Percentiles rank a stretch among this genome's conserved stretches.
Conservation (phyloP, 345 rosid genomes). For the Euclidium syriacum region DNA sequence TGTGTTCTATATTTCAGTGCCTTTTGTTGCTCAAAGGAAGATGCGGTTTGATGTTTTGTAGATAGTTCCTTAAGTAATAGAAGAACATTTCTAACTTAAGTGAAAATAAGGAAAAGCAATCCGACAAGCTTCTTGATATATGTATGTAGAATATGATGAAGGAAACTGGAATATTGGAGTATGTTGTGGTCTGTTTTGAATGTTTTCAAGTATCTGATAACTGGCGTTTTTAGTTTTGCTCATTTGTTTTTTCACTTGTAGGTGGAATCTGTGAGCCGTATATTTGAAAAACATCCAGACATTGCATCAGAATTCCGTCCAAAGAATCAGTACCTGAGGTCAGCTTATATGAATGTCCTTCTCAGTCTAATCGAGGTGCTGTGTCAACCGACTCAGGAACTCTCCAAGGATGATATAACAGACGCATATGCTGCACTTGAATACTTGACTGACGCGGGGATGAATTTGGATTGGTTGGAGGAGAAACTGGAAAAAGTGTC, state of each 20-base stretch:
- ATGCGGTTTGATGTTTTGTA: not conserved
- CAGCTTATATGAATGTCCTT: conserved; percentile 11
- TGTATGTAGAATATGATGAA: not conserved
- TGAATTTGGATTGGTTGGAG: conserved; percentile 12
- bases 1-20: too few relatives aligned
- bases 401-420: not conserved
- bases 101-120: not conserved
- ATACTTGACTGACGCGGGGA: not conserved
- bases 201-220: not conserved
- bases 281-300: conserved; percentile 9
- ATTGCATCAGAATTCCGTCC: not conserved
- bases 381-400: not conserved
- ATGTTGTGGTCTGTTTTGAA: not conserved
- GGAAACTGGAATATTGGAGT: not conserved
- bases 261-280: not conserved
- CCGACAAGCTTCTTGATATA: not conserved
- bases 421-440: not conserved
- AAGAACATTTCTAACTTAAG: not conserved
- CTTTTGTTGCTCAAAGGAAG: too few relatives aligned
- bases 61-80: not conserved
- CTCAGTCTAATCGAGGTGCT: not conserved
- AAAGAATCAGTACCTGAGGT: not conserved
- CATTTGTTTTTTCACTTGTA: not conserved
- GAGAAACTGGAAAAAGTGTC: not conserved
- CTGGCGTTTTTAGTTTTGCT: not conserved